phyloP scores from a whole-genome alignment of 495 filamentous ascomycete species.

The Penicillium bovifimosum region DNA sequence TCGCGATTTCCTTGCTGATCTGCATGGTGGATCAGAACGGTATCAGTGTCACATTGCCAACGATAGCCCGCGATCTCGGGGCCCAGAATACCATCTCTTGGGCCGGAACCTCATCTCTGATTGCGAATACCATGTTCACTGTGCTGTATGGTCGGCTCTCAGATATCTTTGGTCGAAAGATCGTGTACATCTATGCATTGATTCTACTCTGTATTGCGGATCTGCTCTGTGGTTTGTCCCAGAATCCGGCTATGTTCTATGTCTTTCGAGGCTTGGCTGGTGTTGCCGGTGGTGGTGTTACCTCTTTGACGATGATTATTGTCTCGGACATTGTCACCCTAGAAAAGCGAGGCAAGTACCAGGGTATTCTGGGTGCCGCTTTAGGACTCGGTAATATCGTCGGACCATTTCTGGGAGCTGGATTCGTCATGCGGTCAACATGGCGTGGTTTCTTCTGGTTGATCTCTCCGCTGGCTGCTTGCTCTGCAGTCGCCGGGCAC shows the following conservation, averaged over 20 bases:
- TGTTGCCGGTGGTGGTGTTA: conserved; percentile 48
- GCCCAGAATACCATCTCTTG: conserved; percentile 60
- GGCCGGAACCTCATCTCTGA: conserved; percentile 71
- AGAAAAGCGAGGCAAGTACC: conserved; percentile 42
- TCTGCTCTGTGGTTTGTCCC: conserved; percentile 47
- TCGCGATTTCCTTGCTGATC: conserved; percentile 51
- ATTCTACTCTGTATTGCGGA: conserved; percentile 48
- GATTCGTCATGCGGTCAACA: conserved; percentile 38
- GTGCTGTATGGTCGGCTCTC: conserved; percentile 56
- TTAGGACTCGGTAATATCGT: conserved; percentile 41
- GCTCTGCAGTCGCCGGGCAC: conserved; percentile 36
- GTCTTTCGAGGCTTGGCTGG: conserved; percentile 52
- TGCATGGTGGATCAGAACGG: conserved; percentile 60
- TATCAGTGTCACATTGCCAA: conserved; percentile 55
- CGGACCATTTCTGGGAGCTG: conserved; percentile 42
- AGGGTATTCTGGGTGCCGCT: conserved; percentile 40
- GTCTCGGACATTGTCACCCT: conserved; percentile 47
- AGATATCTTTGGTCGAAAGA: conserved; percentile 54
- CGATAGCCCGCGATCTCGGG: conserved; percentile 53
- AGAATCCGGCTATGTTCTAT: conserved; percentile 48
- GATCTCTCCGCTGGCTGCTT: conserved; percentile 36
- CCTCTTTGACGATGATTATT: conserved; percentile 48
- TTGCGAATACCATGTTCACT: conserved; percentile 66
- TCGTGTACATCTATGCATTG: conserved; percentile 44
- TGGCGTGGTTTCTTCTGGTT: conserved; percentile 49